Percentiles rank a stretch among this genome's conserved stretches.
phyloP scores from a whole-genome alignment of 768 basidiomycete genomes.

The Trichaptum fuscoviolaceum region DNA sequence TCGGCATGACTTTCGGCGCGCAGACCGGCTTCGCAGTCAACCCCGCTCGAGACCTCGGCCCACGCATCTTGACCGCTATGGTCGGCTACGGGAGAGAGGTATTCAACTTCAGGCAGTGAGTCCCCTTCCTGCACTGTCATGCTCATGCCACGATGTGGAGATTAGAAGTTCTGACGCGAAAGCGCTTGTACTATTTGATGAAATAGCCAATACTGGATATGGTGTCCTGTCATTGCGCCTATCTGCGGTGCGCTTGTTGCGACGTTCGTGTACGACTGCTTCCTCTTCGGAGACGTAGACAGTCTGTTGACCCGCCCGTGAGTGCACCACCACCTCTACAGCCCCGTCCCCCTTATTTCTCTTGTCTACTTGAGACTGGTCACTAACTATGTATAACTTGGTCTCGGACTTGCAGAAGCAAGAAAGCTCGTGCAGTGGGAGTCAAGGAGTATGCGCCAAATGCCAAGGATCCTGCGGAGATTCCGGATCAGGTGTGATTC shows the following conservation, averaged over 20 bases:
- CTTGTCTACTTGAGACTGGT: too few species aligned
- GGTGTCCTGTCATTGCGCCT: conserved; percentile 59
- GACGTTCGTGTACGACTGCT: conserved; percentile 50
- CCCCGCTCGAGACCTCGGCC: conserved; percentile 70
- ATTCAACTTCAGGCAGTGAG: conserved; percentile 39
- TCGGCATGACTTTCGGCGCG: conserved; percentile 54
- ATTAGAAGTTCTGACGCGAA: too few species aligned
- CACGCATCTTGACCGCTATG: conserved; percentile 63
- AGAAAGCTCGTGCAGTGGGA: neutral
- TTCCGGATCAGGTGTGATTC: neutral
- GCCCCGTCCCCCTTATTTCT: neutral
- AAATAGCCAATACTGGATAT: conserved; percentile 65
- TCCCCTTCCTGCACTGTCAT: neutral
- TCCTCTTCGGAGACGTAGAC: conserved; percentile 55
- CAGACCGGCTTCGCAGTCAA: conserved; percentile 62
- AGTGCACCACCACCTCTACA: conserved; percentile 14
- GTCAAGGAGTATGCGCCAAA: neutral
- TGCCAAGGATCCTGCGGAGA: neutral
- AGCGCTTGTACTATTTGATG: conserved; percentile 13
- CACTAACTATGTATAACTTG: neutral
- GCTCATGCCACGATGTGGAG: neutral
- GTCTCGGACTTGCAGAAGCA: neutral
- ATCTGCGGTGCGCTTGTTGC: conserved; percentile 55
- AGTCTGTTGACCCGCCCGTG: conserved; percentile 51
- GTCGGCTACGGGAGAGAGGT: conserved; percentile 51